A percentile compares a stretch with the other conserved stretches of the same genome.
phyloP scores from a whole-genome alignment of 208 protist genomes.

The Acanthamoeba sp. region DNA sequence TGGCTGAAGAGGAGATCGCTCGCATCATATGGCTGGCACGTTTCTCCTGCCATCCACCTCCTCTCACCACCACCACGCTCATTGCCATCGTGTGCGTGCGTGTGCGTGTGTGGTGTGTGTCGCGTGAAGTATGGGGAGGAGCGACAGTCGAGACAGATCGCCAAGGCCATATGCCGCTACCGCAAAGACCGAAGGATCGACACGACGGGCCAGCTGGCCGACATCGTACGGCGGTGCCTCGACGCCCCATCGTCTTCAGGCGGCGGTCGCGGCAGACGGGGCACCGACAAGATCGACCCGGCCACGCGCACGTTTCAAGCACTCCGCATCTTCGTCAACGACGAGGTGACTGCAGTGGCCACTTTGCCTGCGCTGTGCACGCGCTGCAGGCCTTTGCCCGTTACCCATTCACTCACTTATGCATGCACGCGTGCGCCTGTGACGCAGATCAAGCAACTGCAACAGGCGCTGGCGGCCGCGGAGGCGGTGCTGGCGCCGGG shows the following conservation, averaged over 20 bases:
- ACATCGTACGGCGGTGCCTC: constrained; percentile 29
- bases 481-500: constrained; percentile 30
- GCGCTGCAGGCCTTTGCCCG: no score
- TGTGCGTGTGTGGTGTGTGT: no score
- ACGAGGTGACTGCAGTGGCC: constrained; percentile 58
- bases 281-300: constrained; percentile 27
- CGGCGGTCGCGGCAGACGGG: neutral
- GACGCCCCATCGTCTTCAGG: neutral
- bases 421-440: neutral
- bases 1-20: constrained; percentile 67
- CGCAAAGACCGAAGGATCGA: neutral
- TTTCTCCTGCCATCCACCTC: neutral
- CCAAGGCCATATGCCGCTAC: constrained; percentile 34
- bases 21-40: constrained; percentile 48
- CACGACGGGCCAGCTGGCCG: constrained; percentile 49
- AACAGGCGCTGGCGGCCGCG: neutral
- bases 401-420: neutral
- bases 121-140: constrained; percentile 56
- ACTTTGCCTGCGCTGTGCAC: no score
- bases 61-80: neutral
- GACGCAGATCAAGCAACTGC: constrained; percentile 50
- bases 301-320: constrained; percentile 73
- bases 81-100: neutral
- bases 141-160: constrained; percentile 61
- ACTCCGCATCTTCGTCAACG: constrained; percentile 71